A percentile compares a stretch with the other conserved stretches of the same genome.
phyloP scores from a whole-genome alignment of 257 asterid genomes.

The Petunia axillaris region DNA sequence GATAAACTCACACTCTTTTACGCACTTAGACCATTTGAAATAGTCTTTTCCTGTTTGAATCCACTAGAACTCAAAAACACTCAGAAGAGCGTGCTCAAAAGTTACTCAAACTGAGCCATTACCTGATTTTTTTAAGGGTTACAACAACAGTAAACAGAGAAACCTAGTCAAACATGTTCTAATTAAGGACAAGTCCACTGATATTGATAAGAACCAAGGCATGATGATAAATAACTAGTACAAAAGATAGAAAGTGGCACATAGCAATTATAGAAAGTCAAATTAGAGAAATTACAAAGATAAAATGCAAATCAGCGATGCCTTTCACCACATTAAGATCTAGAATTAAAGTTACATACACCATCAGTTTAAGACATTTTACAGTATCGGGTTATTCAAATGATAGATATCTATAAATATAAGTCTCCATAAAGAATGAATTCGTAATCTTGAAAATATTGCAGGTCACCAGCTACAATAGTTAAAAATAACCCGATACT shows the following conservation, averaged over 20 bases:
- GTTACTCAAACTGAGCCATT: conserved; percentile 13
- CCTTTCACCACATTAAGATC: background rate
- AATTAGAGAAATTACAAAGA: background rate
- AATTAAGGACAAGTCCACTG: background rate
- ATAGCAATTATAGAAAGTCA: background rate
- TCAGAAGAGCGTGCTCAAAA: conserved; percentile 12
- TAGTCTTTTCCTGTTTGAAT: conserved; percentile 42
- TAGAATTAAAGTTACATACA: too few relatives aligned
- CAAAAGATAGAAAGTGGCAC: too few relatives aligned
- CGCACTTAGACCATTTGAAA: conserved; percentile 52
- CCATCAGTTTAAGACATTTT: too few relatives aligned
- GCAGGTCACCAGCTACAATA: too few relatives aligned
- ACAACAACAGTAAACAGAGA: conserved; percentile 12
- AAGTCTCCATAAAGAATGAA: too few relatives aligned
- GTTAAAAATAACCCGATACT: too few relatives aligned
- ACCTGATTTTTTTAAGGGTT: background rate
- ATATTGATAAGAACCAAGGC: background rate
- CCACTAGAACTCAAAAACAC: conserved; percentile 26
- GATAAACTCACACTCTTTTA: conserved; percentile 55
- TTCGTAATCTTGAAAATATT: too few relatives aligned
- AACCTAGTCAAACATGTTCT: background rate
- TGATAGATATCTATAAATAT: too few relatives aligned
- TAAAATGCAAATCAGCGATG: background rate
- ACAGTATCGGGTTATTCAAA: too few relatives aligned
- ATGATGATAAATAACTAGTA: background rate